Evolutionary conservation across 192 early-diverging fungal species (phyloP), one percentile per base, ranked within the genome.

Genomic region (Dispira simplex): DNA sequence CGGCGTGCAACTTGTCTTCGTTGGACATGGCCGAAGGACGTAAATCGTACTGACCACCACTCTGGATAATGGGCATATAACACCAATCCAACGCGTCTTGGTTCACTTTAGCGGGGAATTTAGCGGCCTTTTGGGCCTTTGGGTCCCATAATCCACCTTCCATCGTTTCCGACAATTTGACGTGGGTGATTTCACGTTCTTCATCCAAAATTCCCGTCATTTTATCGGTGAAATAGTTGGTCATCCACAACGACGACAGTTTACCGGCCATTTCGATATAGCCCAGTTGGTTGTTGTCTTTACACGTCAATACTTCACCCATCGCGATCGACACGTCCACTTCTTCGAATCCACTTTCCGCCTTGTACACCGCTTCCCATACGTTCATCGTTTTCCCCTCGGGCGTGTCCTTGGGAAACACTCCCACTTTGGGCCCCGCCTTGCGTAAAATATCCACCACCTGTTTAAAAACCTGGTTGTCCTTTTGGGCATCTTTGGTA

Each of bases 61-160:
- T 93, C 74, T 97, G 95, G 65, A 99, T 85, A 58, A 95, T 90
- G 10, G 97, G 97, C 10, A 84, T 75, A 48, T 94, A 91, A 66
- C 91, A 90, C 89, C 89, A 92, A 52, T 99, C 97, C 11, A 83
- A 73, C 62, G 81, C 76, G 18, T 85, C 86, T 44, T 80, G 71
- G n/a, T 82, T 68, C 64, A 90, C 83, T 62, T 90, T 89, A 18
- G 72, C 71, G 13, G 84, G 82, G 43, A 89, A 74, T 58, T 83
- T 83, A 14, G 89, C 72, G 55, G 78, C 75, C 68, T 83, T 83
- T 27, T 73, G 69, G 68, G 82, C 74, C 60, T 83, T 83, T 39
- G 90, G 84, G 63, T 90, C 82, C 20, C 74, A 62, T 12, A 95
- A 71, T 18, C 78, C 78, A 47, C 75, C 78, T 48, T 94, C 92